Conservation (phyloP, 2,329 filamentous ascomycete genomes). For the Fusarium lyarnte region DNA sequence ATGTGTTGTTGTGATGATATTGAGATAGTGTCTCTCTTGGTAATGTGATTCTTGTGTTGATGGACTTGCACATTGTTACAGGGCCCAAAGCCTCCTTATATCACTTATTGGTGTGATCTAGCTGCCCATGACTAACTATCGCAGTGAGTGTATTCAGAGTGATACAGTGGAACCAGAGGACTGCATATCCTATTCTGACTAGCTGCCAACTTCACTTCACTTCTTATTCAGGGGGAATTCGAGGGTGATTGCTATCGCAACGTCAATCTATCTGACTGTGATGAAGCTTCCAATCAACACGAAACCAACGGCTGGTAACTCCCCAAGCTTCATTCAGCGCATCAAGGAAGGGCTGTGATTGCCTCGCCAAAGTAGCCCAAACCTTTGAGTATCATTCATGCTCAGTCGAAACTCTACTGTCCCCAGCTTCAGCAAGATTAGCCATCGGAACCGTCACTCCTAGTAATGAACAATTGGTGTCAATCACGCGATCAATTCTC, state of each 20-base stretch:
- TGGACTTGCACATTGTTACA: background rate
- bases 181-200: background rate
- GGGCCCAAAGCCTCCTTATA: background rate
- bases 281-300: background rate
- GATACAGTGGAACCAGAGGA: background rate
- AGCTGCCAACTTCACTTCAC: background rate
- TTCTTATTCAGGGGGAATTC: background rate
- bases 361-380: accelerated
- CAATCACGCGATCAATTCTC: background rate
- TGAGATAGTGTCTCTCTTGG: background rate
- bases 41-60: background rate
- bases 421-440: background rate
- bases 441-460: background rate
- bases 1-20: background rate
- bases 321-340: background rate
- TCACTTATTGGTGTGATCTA: background rate
- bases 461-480: no score
- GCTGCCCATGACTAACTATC: background rate
- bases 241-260: no score
- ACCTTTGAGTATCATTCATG: background rate
- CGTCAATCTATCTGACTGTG: background rate
- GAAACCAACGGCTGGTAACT: background rate
- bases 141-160: background rate
- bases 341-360: accelerated
- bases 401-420: background rate